Conservation (phyloP, 2,329 filamentous ascomycete species). For the Leptoxyphium fumago region DNA sequence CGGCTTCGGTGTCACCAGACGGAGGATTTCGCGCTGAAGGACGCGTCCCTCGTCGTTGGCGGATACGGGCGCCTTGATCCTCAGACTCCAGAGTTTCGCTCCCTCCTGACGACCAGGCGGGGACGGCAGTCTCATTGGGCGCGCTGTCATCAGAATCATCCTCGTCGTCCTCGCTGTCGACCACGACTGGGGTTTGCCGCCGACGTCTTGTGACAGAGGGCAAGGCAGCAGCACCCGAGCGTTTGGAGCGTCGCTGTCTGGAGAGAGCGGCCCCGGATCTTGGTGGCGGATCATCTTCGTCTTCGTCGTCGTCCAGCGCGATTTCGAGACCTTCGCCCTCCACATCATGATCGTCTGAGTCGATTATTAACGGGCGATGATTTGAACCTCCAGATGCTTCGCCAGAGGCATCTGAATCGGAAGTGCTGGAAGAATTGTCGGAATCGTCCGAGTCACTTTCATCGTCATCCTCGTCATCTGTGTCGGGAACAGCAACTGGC, state of each 20-base stretch:
- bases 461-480: constrained; percentile 4
- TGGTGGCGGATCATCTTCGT: no score
- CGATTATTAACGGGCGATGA: no score
- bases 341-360: background rate
- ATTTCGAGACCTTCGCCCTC: background rate
- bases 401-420: constrained; percentile 1
- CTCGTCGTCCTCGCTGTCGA: background rate
- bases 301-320: background rate
- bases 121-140: background rate
- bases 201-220: background rate
- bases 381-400: background rate
- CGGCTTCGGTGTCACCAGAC: constrained; percentile 5
- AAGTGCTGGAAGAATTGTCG: constrained; percentile 6
- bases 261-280: no score
- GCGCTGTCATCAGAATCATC: background rate
- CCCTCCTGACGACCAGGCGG: background rate
- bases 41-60: background rate
- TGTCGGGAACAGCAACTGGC: constrained; percentile 1
- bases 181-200: background rate
- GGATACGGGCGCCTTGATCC: background rate
- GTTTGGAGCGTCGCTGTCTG: no score
- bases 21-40: background rate
- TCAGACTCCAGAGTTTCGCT: background rate
- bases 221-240: background rate
- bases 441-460: constrained; percentile 9